phyloP scores from a whole-genome alignment of 202 grass and related monocot species.

The Eragrostis tef region DNA sequence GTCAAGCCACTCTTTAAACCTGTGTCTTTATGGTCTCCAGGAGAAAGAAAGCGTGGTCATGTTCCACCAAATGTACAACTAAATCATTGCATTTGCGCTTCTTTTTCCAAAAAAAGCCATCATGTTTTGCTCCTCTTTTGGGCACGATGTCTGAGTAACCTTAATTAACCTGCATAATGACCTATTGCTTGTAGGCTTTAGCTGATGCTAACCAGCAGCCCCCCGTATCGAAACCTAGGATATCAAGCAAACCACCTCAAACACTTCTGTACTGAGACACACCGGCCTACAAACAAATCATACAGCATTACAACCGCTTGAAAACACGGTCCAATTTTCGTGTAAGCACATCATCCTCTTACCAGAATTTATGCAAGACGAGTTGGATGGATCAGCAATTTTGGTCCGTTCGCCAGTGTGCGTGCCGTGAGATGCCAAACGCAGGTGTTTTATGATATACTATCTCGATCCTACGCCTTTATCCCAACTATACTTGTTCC shows the following conservation, averaged over 20 bases:
- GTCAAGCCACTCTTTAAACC: neutral
- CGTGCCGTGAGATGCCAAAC: neutral
- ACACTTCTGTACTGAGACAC: no score
- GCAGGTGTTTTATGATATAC: neutral
- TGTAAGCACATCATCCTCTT: neutral
- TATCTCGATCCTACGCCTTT: neutral
- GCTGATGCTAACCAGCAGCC: neutral
- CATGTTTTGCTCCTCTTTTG: conserved; percentile 45
- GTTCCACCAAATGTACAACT: conserved; percentile 47
- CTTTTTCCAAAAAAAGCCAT: conserved; percentile 45
- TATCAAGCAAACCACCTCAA: neutral
- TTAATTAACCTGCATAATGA: conserved; percentile 41
- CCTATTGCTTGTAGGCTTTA: conserved; percentile 51
- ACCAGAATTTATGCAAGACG: no score
- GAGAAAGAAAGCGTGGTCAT: conserved; percentile 1
- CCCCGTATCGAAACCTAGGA: neutral
- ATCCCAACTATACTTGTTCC: neutral
- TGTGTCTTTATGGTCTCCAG: neutral
- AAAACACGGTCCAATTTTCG: neutral
- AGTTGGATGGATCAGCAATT: neutral
- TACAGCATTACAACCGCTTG: no score
- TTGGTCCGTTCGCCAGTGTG: neutral
- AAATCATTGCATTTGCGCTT: conserved; percentile 31
- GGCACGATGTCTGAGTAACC: conserved; percentile 23
- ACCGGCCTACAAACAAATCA: no score